phyloP scores from a whole-genome alignment of 106 monocot species.

The Agapanthus africanus region DNA sequence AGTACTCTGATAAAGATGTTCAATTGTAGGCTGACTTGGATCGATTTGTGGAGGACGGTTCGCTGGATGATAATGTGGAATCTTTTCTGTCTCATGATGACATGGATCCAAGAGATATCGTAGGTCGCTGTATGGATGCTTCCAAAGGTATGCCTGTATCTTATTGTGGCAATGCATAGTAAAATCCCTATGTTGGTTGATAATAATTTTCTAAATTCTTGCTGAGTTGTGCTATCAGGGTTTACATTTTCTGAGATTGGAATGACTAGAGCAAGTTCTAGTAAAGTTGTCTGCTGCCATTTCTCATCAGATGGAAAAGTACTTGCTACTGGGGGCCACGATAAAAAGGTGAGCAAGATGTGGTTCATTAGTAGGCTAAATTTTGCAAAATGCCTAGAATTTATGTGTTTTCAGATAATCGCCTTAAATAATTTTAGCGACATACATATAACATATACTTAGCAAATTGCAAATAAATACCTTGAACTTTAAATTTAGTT shows the following conservation, averaged over 20 bases:
- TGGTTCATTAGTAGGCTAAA: neutral
- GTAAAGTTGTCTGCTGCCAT: constrained; percentile 56
- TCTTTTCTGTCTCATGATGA: constrained; percentile 82
- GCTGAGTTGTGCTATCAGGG: neutral
- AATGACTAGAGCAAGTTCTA: constrained; percentile 33
- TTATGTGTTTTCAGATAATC: too few species aligned
- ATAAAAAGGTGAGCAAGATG: constrained; percentile 47
- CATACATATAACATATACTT: too few species aligned
- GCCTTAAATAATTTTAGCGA: too few species aligned
- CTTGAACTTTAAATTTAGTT: neutral
- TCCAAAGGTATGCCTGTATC: constrained; percentile 56
- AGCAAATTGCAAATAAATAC: too few species aligned
- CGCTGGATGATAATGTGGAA: constrained; percentile 79
- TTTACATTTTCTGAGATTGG: constrained; percentile 38
- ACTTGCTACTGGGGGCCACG: constrained; percentile 57
- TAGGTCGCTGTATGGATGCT: constrained; percentile 39
- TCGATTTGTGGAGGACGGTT: constrained; percentile 68
- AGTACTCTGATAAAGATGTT: too few species aligned
- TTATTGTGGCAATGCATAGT: too few species aligned
- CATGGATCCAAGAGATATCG: constrained; percentile 51
- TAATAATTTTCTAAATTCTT: too few species aligned
- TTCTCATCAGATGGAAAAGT: constrained; percentile 65
- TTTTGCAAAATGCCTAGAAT: too few species aligned
- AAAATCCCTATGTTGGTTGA: too few species aligned
- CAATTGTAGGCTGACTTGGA: constrained; percentile 56